phyloP scores from a whole-genome alignment of 805 yeast genomes.

The Tetrapisispora arboricola region DNA sequence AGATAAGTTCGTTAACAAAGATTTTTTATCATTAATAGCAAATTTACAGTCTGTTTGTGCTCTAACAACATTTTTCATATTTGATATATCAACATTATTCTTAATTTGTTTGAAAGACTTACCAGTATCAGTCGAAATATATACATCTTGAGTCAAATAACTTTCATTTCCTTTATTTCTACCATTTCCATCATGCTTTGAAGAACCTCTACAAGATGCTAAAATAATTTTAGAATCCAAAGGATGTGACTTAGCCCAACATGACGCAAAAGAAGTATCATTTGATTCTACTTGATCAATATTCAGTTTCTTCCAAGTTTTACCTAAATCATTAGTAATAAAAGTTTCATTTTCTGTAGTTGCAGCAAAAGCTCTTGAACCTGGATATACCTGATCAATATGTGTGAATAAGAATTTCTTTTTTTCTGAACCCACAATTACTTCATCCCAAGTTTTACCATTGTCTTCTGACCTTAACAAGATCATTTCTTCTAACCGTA shows the following conservation, averaged over 20 bases:
- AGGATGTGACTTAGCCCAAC: slow-evolving; percentile 12
- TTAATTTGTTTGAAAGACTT: slow-evolving; percentile 9
- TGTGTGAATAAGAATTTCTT: neutral
- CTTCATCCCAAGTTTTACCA: slow-evolving; percentile 38
- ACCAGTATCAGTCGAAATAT: slow-evolving; percentile 11
- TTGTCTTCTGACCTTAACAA: slow-evolving; percentile 37
- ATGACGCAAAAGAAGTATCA: slow-evolving; percentile 1
- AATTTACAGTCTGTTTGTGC: slow-evolving; percentile 1
- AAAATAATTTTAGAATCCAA: slow-evolving; percentile 7
- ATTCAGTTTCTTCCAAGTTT: slow-evolving; percentile 15
- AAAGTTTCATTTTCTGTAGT: slow-evolving; percentile 4
- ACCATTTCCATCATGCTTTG: neutral
- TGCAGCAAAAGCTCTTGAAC: slow-evolving; percentile 17
- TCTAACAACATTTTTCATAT: neutral
- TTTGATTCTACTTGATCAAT: neutral
- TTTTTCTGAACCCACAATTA: slow-evolving; percentile 5
- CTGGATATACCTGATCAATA: slow-evolving; percentile 10
- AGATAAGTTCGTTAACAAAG: neutral
- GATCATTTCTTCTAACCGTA: slow-evolving; percentile 23
- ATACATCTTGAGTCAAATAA: neutral
- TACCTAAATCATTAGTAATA: slow-evolving; percentile 24
- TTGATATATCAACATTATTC: neutral
- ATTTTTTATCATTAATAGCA: neutral
- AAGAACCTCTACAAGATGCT: slow-evolving; percentile 5
- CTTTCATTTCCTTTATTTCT: neutral